Percentiles rank a stretch among this genome's conserved stretches.
Evolutionary conservation across 768 basidiomycete species (phyloP).

Genomic region (Kwoniella sp.): DNA sequence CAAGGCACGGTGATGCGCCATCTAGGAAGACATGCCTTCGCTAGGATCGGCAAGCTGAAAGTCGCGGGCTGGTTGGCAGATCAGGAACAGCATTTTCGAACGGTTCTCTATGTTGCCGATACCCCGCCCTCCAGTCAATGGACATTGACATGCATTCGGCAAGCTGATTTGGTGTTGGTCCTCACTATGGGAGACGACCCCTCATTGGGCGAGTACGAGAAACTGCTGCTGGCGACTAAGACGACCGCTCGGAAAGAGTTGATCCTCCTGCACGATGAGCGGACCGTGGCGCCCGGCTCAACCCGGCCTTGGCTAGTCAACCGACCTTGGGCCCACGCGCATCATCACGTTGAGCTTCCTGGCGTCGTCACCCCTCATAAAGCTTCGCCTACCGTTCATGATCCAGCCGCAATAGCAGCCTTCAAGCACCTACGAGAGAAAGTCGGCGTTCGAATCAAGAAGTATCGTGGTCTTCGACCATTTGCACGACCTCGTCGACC

Average conservation of each 20-base stretch:
- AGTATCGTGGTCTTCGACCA: conserved; percentile 71
- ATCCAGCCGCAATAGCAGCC: conserved; percentile 83
- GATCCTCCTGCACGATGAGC: conserved; percentile 87
- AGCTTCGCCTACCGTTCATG: conserved; percentile 62
- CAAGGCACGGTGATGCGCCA: conserved; percentile 90
- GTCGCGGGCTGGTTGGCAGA: conserved; percentile 92
- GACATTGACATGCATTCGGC: conserved; percentile 94
- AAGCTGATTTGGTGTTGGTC: conserved; percentile 47
- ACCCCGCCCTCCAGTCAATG: conserved; percentile 92
- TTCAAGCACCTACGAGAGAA: conserved; percentile 90
- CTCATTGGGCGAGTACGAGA: conserved; percentile 84
- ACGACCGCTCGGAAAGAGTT: conserved; percentile 98
- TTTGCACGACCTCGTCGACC: conserved; percentile 70
- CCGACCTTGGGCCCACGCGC: conserved; percentile 94
- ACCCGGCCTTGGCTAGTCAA: conserved; percentile 95
- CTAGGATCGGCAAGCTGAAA: conserved; percentile 91
- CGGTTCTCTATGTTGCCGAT: conserved; percentile 93
- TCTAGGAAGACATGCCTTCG: conserved; percentile 92
- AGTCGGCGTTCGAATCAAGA: conserved; percentile 84
- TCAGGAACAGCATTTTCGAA: conserved; percentile 76
- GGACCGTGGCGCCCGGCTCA: conserved; percentile 82
- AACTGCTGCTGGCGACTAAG: conserved; percentile 88
- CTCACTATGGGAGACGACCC: conserved; percentile 79
- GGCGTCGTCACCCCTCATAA: conserved; percentile 60
- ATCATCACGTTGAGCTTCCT: conserved; percentile 81